Conservation (phyloP, 495 filamentous ascomycete species). For the Aspergillus leporis region DNA sequence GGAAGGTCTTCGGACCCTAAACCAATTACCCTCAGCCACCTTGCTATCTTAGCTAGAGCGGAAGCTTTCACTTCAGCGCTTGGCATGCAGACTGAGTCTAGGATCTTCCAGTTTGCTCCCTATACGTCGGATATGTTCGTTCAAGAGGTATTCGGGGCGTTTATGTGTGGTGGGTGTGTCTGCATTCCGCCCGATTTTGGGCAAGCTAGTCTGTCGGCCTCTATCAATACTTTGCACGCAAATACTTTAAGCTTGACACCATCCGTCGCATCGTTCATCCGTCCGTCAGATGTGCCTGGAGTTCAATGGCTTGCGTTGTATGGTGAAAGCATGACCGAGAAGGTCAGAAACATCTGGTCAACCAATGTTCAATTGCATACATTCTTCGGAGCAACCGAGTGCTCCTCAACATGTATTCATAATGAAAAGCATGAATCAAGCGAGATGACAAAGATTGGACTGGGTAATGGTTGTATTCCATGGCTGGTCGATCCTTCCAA, state of each 20-base stretch:
- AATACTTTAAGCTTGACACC: conserved; percentile 41
- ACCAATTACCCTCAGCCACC: conserved; percentile 39
- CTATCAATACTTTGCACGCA: conserved; percentile 36
- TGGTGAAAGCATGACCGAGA: conserved; percentile 21
- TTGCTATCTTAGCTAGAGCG: conserved; percentile 47
- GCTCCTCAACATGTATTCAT: conserved; percentile 32
- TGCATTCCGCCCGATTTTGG: conserved; percentile 40
- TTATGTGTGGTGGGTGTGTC: conserved; percentile 47
- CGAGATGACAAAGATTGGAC: conserved; percentile 27
- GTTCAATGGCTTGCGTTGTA: conserved; percentile 21
- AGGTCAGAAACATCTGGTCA: conserved; percentile 16
- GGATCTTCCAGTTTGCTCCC: conserved; percentile 59
- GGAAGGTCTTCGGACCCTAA: conserved; percentile 43
- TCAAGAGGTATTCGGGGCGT: conserved; percentile 39
- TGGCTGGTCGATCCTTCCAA: conserved; percentile 62
- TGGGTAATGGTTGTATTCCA: conserved; percentile 21
- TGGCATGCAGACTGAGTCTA: conserved; percentile 44
- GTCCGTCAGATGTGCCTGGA: conserved; percentile 20
- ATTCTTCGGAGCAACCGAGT: conserved; percentile 42
- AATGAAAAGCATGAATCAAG: conserved; percentile 4
- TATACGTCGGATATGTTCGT: conserved; percentile 46
- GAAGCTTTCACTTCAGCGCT: conserved; percentile 47
- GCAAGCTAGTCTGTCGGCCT: conserved; percentile 24
- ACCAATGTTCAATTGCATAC: conserved; percentile 25
- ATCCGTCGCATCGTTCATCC: conserved; percentile 19